These are phyloP conservation scores for Trichoderma virens DNA, from an alignment of 495 filamentous ascomycete genomes.

Conservation along the genomic window DNA sequence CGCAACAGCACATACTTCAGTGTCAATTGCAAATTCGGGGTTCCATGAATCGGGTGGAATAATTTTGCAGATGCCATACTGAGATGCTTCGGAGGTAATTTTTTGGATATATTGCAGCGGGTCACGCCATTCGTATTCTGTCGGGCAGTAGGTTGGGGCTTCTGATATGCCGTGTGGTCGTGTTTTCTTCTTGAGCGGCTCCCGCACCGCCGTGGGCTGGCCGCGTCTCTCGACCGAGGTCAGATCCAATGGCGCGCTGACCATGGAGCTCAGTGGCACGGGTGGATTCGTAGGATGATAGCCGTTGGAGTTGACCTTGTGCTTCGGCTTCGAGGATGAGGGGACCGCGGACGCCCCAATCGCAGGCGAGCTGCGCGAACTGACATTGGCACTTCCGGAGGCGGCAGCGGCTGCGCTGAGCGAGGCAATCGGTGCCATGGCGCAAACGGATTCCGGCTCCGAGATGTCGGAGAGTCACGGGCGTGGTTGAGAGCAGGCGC, in stretches of 20 bases:
- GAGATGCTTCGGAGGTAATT: constrained; percentile 71
- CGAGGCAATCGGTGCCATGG: background rate
- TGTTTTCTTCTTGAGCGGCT: constrained; percentile 63
- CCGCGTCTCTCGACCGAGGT: constrained; percentile 87
- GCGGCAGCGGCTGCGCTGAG: constrained; percentile 21
- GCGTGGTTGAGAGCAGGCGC: background rate
- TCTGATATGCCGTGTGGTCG: constrained; percentile 80
- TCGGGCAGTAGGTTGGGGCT: constrained; percentile 86
- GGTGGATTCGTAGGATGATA: constrained; percentile 42
- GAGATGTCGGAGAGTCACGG: constrained; percentile 16
- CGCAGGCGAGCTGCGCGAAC: constrained; percentile 42
- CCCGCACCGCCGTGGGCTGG: constrained; percentile 63
- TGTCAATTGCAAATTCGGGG: constrained; percentile 91
- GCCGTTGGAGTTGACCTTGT: constrained; percentile 44
- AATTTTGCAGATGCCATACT: constrained; percentile 91
- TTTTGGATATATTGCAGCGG: constrained; percentile 87
- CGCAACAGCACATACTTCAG: constrained; percentile 59
- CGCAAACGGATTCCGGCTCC: background rate
- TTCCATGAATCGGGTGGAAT: constrained; percentile 92
- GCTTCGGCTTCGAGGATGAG: constrained; percentile 28
- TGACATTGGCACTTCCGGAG: constrained; percentile 28
- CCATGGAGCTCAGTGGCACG: constrained; percentile 44
- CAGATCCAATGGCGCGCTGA: constrained; percentile 63
- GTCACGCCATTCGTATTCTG: constrained; percentile 88
- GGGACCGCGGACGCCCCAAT: constrained; percentile 24